Conservation (phyloP, 139 green algal species). For the Microglena sp. region DNA sequence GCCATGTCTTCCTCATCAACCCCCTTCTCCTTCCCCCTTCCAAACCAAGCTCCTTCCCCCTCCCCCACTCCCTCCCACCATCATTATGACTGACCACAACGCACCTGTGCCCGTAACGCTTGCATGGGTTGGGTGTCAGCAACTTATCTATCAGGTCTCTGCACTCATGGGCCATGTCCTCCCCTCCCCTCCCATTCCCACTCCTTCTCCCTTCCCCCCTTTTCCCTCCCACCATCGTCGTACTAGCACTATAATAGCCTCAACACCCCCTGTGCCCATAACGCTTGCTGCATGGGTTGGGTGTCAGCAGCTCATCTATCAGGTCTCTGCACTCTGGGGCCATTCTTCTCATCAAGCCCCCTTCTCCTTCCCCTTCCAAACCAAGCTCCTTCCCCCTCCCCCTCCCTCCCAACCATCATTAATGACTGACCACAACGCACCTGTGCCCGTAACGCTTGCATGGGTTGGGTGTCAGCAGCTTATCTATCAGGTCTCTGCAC, state of each 20-base stretch:
- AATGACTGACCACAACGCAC: too few relatives aligned
- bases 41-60: too few relatives aligned
- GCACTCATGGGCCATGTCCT: conserved; percentile 54
- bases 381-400: too few relatives aligned
- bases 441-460: conserved; percentile 56
- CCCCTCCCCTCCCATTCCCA: conserved; percentile 59
- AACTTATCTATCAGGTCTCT: conserved; percentile 75
- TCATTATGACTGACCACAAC: too few relatives aligned
- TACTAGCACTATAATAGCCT: too few relatives aligned
- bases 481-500: conserved; percentile 75
- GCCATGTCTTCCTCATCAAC: conserved; percentile 46
- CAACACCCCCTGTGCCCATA: conserved; percentile 53
- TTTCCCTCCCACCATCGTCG: too few relatives aligned
- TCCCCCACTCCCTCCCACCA: too few relatives aligned
- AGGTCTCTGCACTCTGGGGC: conserved; percentile 72
- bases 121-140: conserved; percentile 54
- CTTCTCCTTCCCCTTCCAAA: too few relatives aligned
- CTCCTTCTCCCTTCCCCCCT: too few relatives aligned
- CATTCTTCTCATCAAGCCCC: conserved; percentile 47
- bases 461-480: conserved; percentile 61
- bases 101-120: conserved; percentile 53
- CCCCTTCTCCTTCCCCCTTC: too few relatives aligned
- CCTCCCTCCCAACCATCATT: too few relatives aligned
- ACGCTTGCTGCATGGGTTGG: conserved; percentile 55
- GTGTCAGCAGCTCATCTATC: conserved; percentile 61